Base-by-base conservation (phyloP, 495 filamentous ascomycete species). In the Aspergillus affinis region DNA sequence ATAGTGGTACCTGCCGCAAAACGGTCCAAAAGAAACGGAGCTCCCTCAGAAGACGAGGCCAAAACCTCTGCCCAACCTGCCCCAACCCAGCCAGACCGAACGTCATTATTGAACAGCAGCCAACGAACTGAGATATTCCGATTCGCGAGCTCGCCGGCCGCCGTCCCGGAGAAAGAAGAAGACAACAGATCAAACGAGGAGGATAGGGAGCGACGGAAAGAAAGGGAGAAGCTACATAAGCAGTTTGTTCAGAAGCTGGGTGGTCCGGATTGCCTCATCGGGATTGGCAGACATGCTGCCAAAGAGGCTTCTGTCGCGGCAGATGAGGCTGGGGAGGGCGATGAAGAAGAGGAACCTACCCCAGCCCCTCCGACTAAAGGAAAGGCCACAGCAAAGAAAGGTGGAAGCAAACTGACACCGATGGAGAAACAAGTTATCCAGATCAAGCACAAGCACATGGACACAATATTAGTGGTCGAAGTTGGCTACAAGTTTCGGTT, bases 401-500 rank as follows among this genome's bases (percentile, higher is more conserved):
- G 82, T 26, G 80, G 70, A 6, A 72, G 68, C 57, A 97, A 97
- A 67, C 83, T 99, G 51, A 99, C 95, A 6, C 94, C 94, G 0
- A 87, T 99, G 87, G 94, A 97, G 70, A 86, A 89, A 51, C 94
- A 98, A 64, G 86, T 95, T 41, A 81, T 98, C 15, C 91, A 97
- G 19, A 96, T 98, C 65, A 98, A 98, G 76, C 82, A 86, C 56
- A 90, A 93, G 62, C 84, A 98, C 70, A 87, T 92, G 79, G 93
- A 97, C 65, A 93, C 93, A 0, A 58, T 98, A 9, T 74, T 99
- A 45, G 85, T 97, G 3, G 85, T 97, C 19, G 92, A 99, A 67
- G 94, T 99, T 6, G 94, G 94, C 27, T 99, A 99, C 71, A 99
- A 99, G 71, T 99, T 94, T 77, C 84, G 88, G 47, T 97, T 99